These are phyloP conservation scores for Blastocystis sp. DNA, from an alignment of 352 stramenopile genomes.

Conservation along the genomic window DNA sequence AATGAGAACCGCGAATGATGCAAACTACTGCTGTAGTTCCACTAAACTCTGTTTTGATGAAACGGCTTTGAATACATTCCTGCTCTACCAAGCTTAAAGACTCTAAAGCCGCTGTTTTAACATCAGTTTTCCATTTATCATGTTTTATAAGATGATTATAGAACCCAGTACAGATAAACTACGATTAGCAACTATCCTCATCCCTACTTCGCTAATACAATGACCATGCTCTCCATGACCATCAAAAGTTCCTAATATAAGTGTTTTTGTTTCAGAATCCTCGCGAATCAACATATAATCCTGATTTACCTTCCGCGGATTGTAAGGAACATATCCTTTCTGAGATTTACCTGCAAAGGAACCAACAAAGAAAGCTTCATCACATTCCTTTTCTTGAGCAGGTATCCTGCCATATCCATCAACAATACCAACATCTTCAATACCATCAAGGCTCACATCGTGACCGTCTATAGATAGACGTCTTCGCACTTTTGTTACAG, in stretches of 20 bases:
- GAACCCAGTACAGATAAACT: constrained; percentile 39
- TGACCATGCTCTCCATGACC: not conserved
- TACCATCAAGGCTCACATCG: constrained; percentile 27
- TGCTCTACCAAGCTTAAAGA: not conserved
- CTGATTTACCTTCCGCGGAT: not conserved
- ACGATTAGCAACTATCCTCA: not conserved
- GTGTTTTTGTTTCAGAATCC: not conserved
- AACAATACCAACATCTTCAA: constrained; percentile 7
- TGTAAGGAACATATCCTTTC: not conserved
- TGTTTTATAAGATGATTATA: not conserved
- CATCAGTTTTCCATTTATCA: not conserved
- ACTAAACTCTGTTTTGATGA: constrained; percentile 72
- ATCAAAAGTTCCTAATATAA: not conserved
- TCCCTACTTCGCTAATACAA: not conserved
- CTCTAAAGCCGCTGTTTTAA: constrained; percentile 39
- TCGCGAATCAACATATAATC: not conserved
- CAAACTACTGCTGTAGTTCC: constrained; percentile 81
- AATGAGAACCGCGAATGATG: constrained; percentile 78
- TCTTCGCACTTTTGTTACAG: constrained; percentile 11
- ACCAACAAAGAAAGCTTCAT: not conserved
- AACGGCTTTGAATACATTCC: constrained; percentile 32
- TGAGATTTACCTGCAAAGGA: not conserved
- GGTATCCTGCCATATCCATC: not conserved
- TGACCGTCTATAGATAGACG: constrained; percentile 44
- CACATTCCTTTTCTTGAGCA: not conserved